phyloP scores from a whole-genome alignment of 768 basidiomycete species.

The Cystofilobasidium bisporidii region DNA sequence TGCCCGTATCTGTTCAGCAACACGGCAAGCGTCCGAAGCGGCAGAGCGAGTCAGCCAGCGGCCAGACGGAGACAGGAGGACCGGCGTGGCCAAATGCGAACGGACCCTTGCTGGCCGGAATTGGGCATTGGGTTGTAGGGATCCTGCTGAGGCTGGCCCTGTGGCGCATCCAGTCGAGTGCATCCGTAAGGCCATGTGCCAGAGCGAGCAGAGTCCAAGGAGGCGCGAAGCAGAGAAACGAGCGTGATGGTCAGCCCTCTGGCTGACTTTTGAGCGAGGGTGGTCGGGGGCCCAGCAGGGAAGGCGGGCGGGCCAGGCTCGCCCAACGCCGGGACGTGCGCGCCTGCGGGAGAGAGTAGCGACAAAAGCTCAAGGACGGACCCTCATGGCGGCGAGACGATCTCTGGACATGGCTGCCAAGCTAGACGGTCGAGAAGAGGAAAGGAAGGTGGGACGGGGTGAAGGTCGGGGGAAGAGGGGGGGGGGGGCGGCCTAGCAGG shows the following conservation, averaged over 20 bases:
- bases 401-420: constrained; percentile 20
- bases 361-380: not conserved
- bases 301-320: no score
- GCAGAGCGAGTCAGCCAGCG: no score
- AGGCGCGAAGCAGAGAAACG: no score
- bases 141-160: not conserved
- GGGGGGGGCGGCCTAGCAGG: no score
- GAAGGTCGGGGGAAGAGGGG: constrained; percentile 3
- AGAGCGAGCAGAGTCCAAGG: no score
- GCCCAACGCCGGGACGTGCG: no score
- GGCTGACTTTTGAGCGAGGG: not conserved
- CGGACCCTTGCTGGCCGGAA: not conserved
- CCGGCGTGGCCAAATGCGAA: constrained; percentile 6
- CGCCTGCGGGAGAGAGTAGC: no score
- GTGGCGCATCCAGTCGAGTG: not conserved
- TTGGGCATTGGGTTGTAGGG: not conserved
- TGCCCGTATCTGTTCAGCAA: not conserved
- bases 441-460: not conserved
- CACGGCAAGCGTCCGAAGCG: not conserved
- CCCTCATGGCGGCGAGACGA: constrained; percentile 25
- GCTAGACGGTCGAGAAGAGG: not conserved
- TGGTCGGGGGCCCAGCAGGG: not conserved
- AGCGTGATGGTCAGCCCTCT: not conserved
- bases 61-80: no score
- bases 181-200: no score